phyloP scores from a whole-genome alignment of 2,329 filamentous ascomycete genomes.

The Thielaviopsis euricoi region DNA sequence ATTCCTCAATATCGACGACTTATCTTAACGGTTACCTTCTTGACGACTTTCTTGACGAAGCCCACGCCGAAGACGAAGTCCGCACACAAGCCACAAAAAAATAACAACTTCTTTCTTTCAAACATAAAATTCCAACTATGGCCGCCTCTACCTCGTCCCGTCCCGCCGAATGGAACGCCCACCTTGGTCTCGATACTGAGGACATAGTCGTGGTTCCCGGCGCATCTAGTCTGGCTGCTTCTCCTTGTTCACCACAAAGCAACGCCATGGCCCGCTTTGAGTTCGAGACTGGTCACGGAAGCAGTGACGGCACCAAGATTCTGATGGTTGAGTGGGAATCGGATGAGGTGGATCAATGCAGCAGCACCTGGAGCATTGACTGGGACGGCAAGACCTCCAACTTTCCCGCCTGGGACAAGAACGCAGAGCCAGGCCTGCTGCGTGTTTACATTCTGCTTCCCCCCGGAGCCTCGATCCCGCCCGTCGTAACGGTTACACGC shows the following conservation, averaged over 20 bases:
- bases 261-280: slow-evolving; percentile 50
- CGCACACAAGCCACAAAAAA: not conserved
- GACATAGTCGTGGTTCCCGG: slow-evolving; percentile 2
- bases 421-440: slow-evolving; percentile 26
- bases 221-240: not conserved
- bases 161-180: slow-evolving; percentile 2
- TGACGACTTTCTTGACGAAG: not conserved
- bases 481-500: slow-evolving; percentile 49
- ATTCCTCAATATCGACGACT: not conserved
- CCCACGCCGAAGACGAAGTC: not conserved
- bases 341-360: slow-evolving; percentile 6
- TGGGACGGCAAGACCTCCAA: slow-evolving; percentile 64
- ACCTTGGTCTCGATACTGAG: slow-evolving; percentile 7
- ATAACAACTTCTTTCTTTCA: not conserved
- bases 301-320: slow-evolving; percentile 75
- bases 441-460: slow-evolving; percentile 70
- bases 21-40: not conserved
- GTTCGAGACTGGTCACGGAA: slow-evolving; percentile 54
- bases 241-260: slow-evolving; percentile 8
- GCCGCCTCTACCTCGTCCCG: not conserved
- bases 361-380: slow-evolving; percentile 49
- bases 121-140: not conserved
- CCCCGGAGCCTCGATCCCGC: slow-evolving; percentile 53
- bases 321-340: slow-evolving; percentile 82
- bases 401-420: slow-evolving; percentile 26